Percentiles rank a stretch among this genome's conserved stretches.
Evolutionary conservation across 495 filamentous ascomycete species (phyloP).

Genomic region (Oidiodendron maius): DNA sequence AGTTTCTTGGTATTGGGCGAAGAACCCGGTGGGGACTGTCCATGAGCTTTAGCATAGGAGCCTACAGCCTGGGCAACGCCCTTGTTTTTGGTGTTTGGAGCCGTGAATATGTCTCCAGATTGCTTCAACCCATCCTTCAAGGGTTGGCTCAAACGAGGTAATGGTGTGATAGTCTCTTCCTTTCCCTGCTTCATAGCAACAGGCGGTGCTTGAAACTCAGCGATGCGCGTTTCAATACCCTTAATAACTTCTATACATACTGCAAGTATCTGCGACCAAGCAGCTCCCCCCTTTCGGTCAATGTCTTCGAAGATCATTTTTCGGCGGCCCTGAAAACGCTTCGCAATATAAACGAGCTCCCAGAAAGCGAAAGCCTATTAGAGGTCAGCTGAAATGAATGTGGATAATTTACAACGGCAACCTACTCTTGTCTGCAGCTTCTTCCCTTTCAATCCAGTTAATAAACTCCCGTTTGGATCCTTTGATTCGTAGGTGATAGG

Average conservation of each 20-base stretch:
- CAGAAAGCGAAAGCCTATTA: conserved; percentile 76
- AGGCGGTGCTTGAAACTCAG: conserved; percentile 13
- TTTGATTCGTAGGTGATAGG: conserved; percentile 79
- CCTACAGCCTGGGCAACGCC: conserved; percentile 48
- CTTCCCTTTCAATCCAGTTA: conserved; percentile 76
- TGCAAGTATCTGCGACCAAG: conserved; percentile 72
- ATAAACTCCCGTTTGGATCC: conserved; percentile 86
- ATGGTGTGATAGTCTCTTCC: conserved; percentile 10
- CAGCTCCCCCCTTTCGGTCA: conserved; percentile 69
- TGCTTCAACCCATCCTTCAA: conserved; percentile 39
- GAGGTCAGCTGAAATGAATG: conserved; percentile 19
- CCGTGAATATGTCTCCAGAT: conserved; percentile 47
- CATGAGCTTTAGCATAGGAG: conserved; percentile 50
- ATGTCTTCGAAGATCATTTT: conserved; percentile 85
- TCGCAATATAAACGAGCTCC: conserved; percentile 77
- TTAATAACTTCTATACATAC: conserved; percentile 62
- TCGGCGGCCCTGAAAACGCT: conserved; percentile 63
- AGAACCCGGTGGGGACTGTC: conserved; percentile 39
- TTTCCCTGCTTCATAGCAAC: neutral
- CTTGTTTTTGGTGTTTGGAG: conserved; percentile 39
- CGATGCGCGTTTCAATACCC: conserved; percentile 40
- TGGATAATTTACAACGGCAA: conserved; percentile 6
- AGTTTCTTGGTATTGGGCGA: conserved; percentile 15
- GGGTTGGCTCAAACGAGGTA: conserved; percentile 46
- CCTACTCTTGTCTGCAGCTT: conserved; percentile 56